Evolutionary conservation across 306 rosid genomes (phyloP).

Genomic region (Quercus cerris): DNA sequence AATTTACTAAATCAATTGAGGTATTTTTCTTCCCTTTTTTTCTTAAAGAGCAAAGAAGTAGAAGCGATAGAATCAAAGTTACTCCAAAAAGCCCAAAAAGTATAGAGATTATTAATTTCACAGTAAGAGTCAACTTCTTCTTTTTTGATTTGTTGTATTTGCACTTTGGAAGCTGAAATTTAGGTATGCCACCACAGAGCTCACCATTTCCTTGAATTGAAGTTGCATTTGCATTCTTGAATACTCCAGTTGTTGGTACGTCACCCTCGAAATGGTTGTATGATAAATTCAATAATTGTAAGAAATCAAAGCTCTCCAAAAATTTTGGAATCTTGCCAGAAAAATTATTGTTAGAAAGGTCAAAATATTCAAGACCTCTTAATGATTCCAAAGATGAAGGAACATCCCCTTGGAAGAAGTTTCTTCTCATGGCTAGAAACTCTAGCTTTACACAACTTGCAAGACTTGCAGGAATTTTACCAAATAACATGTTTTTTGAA

Average conservation of each 20-base stretch:
- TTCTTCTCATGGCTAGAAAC: neutral
- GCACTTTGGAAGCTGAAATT: no score
- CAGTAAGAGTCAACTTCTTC: no score
- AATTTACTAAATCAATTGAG: no score
- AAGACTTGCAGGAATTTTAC: neutral
- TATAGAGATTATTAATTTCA: no score
- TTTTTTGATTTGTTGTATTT: no score
- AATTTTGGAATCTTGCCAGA: neutral
- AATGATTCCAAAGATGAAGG: neutral
- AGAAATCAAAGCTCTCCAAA: neutral
- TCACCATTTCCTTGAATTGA: neutral
- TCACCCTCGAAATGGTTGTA: neutral
- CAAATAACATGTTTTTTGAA: neutral
- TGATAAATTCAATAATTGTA: neutral
- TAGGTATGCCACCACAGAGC: no score
- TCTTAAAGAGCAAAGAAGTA: no score
- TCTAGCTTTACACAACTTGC: neutral
- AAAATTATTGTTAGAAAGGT: neutral
- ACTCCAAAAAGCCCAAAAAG: no score
- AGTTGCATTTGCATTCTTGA: neutral
- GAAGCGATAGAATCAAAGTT: no score
- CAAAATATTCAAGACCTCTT: neutral
- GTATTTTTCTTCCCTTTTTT: no score
- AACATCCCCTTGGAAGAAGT: neutral
- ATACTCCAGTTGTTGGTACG: slow-evolving; percentile 1